phyloP scores from a whole-genome alignment of 148 eudicot genomes.

The Pharnaceum exiguum region DNA sequence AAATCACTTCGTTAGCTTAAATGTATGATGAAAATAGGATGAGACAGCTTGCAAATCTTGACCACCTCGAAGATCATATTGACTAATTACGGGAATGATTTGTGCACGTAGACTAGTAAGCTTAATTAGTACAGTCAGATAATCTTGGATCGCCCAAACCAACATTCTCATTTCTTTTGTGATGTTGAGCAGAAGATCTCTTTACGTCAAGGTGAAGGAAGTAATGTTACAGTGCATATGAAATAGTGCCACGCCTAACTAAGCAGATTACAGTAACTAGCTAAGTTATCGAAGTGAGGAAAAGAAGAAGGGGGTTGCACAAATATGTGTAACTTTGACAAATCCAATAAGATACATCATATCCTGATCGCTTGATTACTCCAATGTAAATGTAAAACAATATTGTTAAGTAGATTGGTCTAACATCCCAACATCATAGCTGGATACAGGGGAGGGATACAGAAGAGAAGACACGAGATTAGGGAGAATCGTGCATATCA shows the following conservation, averaged over 20 bases:
- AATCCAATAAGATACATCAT: neutral
- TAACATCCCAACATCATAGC: neutral
- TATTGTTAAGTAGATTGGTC: neutral
- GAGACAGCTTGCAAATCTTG: too few relatives aligned
- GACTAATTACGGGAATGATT: too few relatives aligned
- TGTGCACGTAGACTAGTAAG: too few relatives aligned
- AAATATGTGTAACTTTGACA: neutral
- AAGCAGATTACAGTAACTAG: neutral
- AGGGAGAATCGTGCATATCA: conserved; percentile 12
- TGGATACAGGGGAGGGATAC: neutral
- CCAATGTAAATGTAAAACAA: neutral
- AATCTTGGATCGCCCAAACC: conserved; percentile 32
- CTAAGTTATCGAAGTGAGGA: neutral
- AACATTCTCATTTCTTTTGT: conserved; percentile 8
- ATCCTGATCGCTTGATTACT: conserved; percentile 3
- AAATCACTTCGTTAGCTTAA: too few relatives aligned
- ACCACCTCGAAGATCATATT: too few relatives aligned
- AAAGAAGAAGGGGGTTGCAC: neutral
- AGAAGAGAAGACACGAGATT: neutral
- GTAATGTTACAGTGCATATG: conserved; percentile 7
- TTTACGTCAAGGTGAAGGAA: conserved; percentile 28
- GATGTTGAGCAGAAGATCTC: neutral
- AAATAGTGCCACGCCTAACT: too few relatives aligned
- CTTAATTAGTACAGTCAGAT: conserved; percentile 7
- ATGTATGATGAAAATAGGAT: too few relatives aligned